Base-by-base conservation (phyloP, 129 eudicot genomes). In the Flaveria bidentis region DNA sequence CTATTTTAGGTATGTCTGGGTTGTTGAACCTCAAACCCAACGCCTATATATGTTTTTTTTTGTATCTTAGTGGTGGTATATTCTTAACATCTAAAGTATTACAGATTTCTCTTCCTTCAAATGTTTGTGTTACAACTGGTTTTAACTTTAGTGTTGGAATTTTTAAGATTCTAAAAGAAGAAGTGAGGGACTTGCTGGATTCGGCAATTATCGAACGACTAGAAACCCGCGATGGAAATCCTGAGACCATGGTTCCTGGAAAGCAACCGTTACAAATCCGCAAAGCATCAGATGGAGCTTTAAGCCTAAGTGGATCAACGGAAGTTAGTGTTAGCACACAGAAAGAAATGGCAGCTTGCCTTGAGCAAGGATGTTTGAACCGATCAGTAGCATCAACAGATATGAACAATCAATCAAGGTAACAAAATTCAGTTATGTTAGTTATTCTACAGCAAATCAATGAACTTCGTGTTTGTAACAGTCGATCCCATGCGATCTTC, bases 401-500 rank as follows among this genome's bases (percentile, higher is more conserved):
- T 84, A 95, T 91, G 97, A 95, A 95, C 78, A 89, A 88, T 86
- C 99, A 95, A 81, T 95, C 99, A 17, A 91, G 99, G 99, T 13
- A 67, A 41, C 14, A 23, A 8, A 22, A 6, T 30, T 20, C 17
- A 18, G 1, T 50, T 25, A 39, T 52, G 71, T 20, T 71, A 33
- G 77, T 45, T 71, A 33, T 18, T 60, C 23, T 71, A 17, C 53
- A 36, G 49, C 10, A 28, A 69, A 44, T 46, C 53, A 64, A 65
- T 44, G 41, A 65, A n/a, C 42, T 66, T 80, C 47, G 16, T 62
- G 66, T 65, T 51, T 79, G 53, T 20, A 46, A 52, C 89, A 95
- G 99, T 61, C 99, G 99, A 6, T 95, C 99, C 39, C 97, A 95
- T 71, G 97, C 99, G 75, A 95, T 95, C 77, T 95, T 91, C 92